A percentile compares a stretch with the other conserved stretches of the same genome.
phyloP scores from a whole-genome alignment of 2,329 filamentous ascomycete genomes.

The Trichoderma afroharzianum region DNA sequence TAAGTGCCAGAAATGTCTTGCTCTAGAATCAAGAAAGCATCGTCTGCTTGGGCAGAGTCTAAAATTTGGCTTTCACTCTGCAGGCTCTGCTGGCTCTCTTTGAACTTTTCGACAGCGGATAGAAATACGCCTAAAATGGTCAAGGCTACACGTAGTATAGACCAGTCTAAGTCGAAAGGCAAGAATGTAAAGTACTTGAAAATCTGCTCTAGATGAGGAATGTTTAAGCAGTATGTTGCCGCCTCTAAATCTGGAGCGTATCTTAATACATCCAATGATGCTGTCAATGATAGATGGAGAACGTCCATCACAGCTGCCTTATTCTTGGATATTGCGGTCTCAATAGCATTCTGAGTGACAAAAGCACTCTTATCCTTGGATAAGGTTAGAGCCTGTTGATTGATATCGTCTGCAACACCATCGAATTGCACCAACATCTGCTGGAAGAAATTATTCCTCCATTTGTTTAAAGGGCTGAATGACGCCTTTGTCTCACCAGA shows the following conservation, averaged over 20 bases:
- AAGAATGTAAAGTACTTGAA: slow-evolving; percentile 46
- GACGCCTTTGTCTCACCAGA: slow-evolving; percentile 43
- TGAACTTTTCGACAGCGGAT: slow-evolving; percentile 41
- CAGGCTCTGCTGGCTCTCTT: slow-evolving; percentile 36
- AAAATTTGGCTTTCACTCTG: slow-evolving; percentile 36
- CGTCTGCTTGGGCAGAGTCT: slow-evolving; percentile 43
- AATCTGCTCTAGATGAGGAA: slow-evolving; percentile 48
- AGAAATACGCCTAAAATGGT: slow-evolving; percentile 48
- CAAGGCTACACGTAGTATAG: slow-evolving; percentile 42
- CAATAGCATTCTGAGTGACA: slow-evolving; percentile 44
- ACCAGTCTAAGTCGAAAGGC: slow-evolving; percentile 46
- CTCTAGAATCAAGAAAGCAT: slow-evolving; percentile 46
- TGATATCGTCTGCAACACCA: slow-evolving; percentile 52
- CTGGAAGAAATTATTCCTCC: slow-evolving; percentile 57
- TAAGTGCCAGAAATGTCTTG: slow-evolving; percentile 45
- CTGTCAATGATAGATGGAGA: slow-evolving; percentile 44
- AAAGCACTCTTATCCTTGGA: slow-evolving; percentile 42
- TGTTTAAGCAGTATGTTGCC: slow-evolving; percentile 48
- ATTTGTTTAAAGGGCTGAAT: slow-evolving; percentile 43
- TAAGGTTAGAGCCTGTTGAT: slow-evolving; percentile 51
- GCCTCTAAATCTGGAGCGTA: slow-evolving; percentile 44
- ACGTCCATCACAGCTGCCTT: slow-evolving; percentile 52
- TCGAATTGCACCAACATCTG: slow-evolving; percentile 56
- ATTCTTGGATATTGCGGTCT: slow-evolving; percentile 50
- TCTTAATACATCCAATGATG: slow-evolving; percentile 50